Percentiles rank a stretch among this genome's conserved stretches.
Conservation (phyloP, 768 basidiomycete species). For the Amanita pseudoporphyria region DNA sequence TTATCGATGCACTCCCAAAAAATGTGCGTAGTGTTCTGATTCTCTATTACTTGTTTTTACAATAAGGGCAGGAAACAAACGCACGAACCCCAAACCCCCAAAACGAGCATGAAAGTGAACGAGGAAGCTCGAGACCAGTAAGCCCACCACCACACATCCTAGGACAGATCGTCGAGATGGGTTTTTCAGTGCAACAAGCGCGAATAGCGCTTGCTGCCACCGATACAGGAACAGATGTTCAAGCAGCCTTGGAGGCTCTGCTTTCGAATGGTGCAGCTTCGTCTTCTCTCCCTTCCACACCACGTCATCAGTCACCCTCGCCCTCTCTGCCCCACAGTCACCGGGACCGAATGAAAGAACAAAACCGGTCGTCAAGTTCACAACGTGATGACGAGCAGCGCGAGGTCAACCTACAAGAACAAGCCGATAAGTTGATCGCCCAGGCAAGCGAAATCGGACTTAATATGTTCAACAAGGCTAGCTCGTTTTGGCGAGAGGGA, state of each 20-base stretch:
- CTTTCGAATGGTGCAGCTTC: conserved; percentile 23
- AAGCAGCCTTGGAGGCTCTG: conserved; percentile 67
- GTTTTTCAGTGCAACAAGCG: conserved; percentile 74
- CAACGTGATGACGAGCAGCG: conserved; percentile 12
- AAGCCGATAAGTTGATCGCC: conserved; percentile 70
- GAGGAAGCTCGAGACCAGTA: conserved; percentile 1
- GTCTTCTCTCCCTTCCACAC: too few species aligned
- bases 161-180: conserved; percentile 94
- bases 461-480: conserved; percentile 75
- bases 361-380: conserved; percentile 12
- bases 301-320: conserved; percentile 11
- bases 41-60: not conserved
- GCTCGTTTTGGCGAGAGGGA: conserved; percentile 77
- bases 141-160: conserved; percentile 74
- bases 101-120: not conserved
- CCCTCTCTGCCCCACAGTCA: conserved; percentile 16
- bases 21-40: conserved; percentile 10
- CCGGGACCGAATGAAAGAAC: conserved; percentile 16
- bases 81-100: not conserved
- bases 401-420: conserved; percentile 39
- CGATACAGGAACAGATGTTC: conserved; percentile 57
- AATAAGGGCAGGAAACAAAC: not conserved
- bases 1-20: conserved; percentile 33
- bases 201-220: conserved; percentile 66
- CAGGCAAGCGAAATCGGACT: conserved; percentile 85